These are phyloP conservation scores for Cicer chorassanicum DNA, from an alignment of 306 rosid species.

Conservation along the genomic window DNA sequence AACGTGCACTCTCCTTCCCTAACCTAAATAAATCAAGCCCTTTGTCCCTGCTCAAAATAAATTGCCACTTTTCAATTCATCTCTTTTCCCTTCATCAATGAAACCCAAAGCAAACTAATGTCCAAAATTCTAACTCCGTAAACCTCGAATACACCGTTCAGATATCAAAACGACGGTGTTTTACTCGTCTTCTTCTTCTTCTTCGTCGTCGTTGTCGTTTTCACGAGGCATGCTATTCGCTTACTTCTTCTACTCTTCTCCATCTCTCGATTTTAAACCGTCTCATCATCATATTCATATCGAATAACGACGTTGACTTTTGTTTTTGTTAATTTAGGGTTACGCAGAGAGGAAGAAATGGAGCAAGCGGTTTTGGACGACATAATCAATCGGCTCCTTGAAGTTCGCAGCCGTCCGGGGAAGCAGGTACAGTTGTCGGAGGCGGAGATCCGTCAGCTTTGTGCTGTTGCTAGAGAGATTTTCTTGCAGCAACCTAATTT, in stretches of 20 bases:
- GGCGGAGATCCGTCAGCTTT: conserved; percentile 93
- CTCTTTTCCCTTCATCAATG: neutral
- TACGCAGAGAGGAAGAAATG: conserved; percentile 49
- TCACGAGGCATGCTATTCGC: conserved; percentile 49
- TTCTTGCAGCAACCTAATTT: conserved; percentile 90
- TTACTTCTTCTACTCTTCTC: conserved; percentile 19
- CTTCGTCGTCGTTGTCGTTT: neutral
- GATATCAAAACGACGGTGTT: conserved; percentile 50
- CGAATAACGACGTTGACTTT: conserved; percentile 43
- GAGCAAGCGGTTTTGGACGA: conserved; percentile 77
- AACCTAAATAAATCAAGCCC: conserved; percentile 13
- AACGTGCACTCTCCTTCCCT: neutral
- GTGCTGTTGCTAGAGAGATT: conserved; percentile 69
- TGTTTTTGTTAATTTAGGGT: neutral
- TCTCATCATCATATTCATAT: neutral
- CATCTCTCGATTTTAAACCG: conserved; percentile 14
- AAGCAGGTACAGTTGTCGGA: conserved; percentile 97
- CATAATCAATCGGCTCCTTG: conserved; percentile 89
- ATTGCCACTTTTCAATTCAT: neutral
- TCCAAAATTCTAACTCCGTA: neutral
- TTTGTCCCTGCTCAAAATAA: neutral
- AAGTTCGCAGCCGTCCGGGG: conserved; percentile 89
- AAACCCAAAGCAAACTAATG: neutral
- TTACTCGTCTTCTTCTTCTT: conserved; percentile 8
- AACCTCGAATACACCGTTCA: conserved; percentile 43